Base-by-base conservation (phyloP, 805 yeast species). In the Saturnispora zaruensis region DNA sequence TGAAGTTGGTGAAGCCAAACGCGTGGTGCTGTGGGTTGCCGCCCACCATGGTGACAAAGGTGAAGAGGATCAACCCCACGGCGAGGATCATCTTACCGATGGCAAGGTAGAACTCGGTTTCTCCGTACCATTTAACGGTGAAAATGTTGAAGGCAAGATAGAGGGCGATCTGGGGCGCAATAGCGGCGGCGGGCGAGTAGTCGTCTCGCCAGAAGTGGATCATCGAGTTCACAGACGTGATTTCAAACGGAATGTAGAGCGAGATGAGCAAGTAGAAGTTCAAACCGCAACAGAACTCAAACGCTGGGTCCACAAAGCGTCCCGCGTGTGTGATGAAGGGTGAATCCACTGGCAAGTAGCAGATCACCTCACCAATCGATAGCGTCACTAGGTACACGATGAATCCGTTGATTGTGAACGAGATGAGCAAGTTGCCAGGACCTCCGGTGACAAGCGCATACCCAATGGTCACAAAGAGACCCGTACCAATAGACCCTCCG, bases 401-500 rank as follows among this genome's bases (percentile, higher is more conserved):
- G 28, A 83, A 60, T 54, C 86, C 81, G 87, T 91, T 84, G 14
- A 81, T 50, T 1, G 77, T 62, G 60, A 83, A 86, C 0, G 81
- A 82, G 4, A 86, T 60, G n/a, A 87, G 65, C 43, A 86, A 67
- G 42, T 77, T 78, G 5, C 78, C 84, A 0, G 91, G 84, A 1
- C 95, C 95, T 46, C 85, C 89, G 41, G 74, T 70, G 28, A 74
- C 70, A 28, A 87, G 66, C 0, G 80, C 84, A 44, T 71, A 66
- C 13, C 89, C 89, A 50, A 84, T 82, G 24, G 87, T 76, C 5
- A 84, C 88, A 56, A 86, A 86, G 6, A 86, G 67, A 7, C 86
- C 91, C 1, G 91, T 82, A 37, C 95, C 95, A 55, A 86, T 83
- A 37, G 87, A 82, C 47, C 91, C 93, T 18, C 91, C 88, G 23